These are phyloP conservation scores for Candolleomyces aberdarensis DNA, from an alignment of 768 basidiomycete genomes.

Conservation along the genomic window DNA sequence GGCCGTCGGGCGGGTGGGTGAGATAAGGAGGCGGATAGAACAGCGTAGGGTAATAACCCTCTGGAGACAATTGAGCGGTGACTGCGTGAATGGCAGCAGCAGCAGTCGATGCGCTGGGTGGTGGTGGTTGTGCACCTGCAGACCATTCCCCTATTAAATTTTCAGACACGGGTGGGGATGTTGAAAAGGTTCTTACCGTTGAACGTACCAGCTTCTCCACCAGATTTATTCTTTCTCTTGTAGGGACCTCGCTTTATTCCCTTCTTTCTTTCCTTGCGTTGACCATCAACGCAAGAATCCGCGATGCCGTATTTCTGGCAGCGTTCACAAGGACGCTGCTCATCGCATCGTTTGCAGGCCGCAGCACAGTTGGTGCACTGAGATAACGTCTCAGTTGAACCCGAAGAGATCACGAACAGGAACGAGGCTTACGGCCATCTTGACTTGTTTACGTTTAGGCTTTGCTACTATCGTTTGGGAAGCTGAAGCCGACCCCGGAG, in stretches of 20 bases:
- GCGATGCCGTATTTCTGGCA: conserved; percentile 86
- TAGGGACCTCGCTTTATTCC: conserved; percentile 87
- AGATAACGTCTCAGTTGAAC: not conserved
- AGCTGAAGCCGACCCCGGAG: conserved; percentile 18
- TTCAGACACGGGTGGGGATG: conserved; percentile 1
- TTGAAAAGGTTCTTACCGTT: conserved; percentile 10
- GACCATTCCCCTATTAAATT: conserved; percentile 26
- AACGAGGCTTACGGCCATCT: conserved; percentile 61
- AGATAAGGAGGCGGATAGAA: conserved; percentile 36
- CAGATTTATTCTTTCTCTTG: conserved; percentile 53
- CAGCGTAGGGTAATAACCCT: conserved; percentile 40
- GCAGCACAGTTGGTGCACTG: conserved; percentile 84
- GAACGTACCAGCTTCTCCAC: conserved; percentile 19
- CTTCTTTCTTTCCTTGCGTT: conserved; percentile 90
- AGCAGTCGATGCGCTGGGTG: not conserved
- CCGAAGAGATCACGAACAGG: conserved; percentile 1
- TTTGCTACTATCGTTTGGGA: not conserved
- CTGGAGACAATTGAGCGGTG: conserved; percentile 28
- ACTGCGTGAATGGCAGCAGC: conserved; percentile 27
- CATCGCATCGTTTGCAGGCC: conserved; percentile 88
- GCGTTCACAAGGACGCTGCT: conserved; percentile 83
- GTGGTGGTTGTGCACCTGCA: conserved; percentile 13
- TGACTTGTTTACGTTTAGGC: conserved; percentile 83
- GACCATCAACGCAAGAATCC: conserved; percentile 80
- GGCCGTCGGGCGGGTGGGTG: conserved; percentile 27